Evolutionary conservation across 305 asterid species (phyloP).

Genomic region (Rubia balearica): DNA sequence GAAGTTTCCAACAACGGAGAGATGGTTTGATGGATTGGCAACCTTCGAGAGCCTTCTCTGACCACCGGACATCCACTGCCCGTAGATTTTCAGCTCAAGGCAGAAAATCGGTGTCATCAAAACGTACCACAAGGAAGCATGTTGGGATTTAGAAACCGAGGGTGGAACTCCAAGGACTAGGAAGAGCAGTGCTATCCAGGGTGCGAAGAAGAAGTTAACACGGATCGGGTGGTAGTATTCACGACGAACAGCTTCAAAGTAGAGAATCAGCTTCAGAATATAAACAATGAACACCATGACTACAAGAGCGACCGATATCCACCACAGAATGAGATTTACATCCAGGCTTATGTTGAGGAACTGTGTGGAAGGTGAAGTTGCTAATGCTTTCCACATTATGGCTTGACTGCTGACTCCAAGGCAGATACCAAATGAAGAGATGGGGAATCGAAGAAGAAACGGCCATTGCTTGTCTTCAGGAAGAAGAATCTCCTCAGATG

Average conservation of each 20-base stretch:
- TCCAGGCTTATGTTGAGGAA: constrained; percentile 44
- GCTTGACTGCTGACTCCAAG: constrained; percentile 89
- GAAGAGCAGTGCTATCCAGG: constrained; percentile 61
- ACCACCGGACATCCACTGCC: constrained; percentile 98
- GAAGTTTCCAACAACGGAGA: constrained; percentile 63
- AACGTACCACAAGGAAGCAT: constrained; percentile 46
- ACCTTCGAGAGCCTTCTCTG: constrained; percentile 74
- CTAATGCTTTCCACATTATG: constrained; percentile 71
- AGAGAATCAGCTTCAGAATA: constrained; percentile 47
- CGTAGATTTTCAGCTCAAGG: constrained; percentile 73
- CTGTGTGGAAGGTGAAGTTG: constrained; percentile 44
- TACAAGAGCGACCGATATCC: constrained; percentile 43
- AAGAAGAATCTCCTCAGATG: constrained; percentile 61
- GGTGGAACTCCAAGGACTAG: constrained; percentile 56
- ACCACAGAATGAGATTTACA: constrained; percentile 55
- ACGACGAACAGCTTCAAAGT: constrained; percentile 82
- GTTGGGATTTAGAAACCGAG: constrained; percentile 30
- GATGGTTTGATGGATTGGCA: constrained; percentile 80
- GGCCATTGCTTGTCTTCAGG: constrained; percentile 81
- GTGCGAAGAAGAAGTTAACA: constrained; percentile 85
- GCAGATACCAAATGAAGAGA: constrained; percentile 66
- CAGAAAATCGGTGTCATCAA: constrained; percentile 61
- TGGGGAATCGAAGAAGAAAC: constrained; percentile 71
- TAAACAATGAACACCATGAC: constrained; percentile 30
- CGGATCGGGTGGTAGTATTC: constrained; percentile 80